Evolutionary conservation across 345 rosid genomes (phyloP).

Genomic region (Rhizophora apiculata): DNA sequence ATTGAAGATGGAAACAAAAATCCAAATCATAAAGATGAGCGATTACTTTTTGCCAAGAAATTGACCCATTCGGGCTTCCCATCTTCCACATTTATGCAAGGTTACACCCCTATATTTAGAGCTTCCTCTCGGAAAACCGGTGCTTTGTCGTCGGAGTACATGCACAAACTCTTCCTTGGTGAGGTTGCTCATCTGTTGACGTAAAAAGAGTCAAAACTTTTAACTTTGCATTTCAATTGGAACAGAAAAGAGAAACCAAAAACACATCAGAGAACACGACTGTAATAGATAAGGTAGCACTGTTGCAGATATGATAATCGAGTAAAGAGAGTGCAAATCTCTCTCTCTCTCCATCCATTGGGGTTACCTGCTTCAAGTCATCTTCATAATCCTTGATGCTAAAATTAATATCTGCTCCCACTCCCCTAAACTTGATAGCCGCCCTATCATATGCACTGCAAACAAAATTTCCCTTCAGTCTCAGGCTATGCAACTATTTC

Average conservation of each 20-base stretch:
- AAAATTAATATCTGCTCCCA: constrained; percentile 91
- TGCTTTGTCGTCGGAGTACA: constrained; percentile 92
- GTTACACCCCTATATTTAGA: constrained; percentile 96
- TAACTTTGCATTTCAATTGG: constrained; percentile 5
- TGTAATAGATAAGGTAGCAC: constrained; percentile 38
- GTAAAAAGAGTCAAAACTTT: constrained; percentile 18
- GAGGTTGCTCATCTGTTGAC: constrained; percentile 71
- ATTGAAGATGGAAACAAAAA: background rate
- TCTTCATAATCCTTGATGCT: constrained; percentile 78
- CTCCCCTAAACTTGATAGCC: constrained; percentile 92
- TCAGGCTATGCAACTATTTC: background rate
- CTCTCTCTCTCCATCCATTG: background rate
- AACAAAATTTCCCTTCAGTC: background rate
- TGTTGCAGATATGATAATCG: constrained; percentile 36
- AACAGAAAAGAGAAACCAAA: constrained; percentile 8
- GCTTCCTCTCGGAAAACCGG: constrained; percentile 94
- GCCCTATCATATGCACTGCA: constrained; percentile 97
- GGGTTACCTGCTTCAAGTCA: constrained; percentile 84
- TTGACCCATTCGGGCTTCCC: constrained; percentile 99
- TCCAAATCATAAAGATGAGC: background rate
- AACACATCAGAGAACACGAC: constrained; percentile 10
- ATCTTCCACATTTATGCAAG: constrained; percentile 95
- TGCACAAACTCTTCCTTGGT: constrained; percentile 96
- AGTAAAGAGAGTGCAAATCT: background rate
- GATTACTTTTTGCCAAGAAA: constrained; percentile 83